Conservation (phyloP, 139 green algal genomes). For the Bryopsis sp. region DNA sequence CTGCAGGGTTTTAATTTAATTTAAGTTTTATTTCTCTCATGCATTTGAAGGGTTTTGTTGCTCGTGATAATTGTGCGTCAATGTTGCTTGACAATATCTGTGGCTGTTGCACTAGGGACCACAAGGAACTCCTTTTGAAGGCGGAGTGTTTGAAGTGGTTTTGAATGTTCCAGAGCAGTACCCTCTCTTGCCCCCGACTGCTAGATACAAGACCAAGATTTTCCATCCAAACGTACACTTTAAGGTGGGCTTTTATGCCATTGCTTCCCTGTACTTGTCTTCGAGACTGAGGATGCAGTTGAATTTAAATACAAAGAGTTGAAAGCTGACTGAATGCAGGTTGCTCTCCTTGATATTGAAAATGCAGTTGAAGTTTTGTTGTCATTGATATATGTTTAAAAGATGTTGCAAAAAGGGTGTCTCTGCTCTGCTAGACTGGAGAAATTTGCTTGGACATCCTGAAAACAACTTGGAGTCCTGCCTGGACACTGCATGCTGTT, state of each 20-base stretch:
- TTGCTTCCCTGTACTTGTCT: background rate
- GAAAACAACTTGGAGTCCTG: slow-evolving; percentile 87
- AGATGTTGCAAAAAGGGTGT: background rate
- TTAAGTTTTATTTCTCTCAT: no score
- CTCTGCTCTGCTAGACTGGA: slow-evolving; percentile 60
- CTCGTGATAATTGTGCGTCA: no score
- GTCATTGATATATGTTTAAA: no score
- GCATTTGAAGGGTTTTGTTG: no score
- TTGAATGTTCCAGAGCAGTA: slow-evolving; percentile 86
- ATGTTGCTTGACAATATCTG: slow-evolving; percentile 12
- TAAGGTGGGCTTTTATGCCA: slow-evolving; percentile 45
- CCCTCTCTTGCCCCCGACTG: slow-evolving; percentile 65
- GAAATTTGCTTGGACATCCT: slow-evolving; percentile 96
- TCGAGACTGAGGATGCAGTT: background rate
- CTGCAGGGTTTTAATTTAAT: no score
- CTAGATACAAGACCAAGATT: slow-evolving; percentile 75
- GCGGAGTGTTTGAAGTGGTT: slow-evolving; percentile 67
- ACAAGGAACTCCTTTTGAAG: slow-evolving; percentile 75
- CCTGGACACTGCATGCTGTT: slow-evolving; percentile 86
- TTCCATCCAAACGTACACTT: slow-evolving; percentile 96
- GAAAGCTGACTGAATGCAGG: no score
- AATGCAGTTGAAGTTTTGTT: no score
- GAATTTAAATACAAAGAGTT: no score
- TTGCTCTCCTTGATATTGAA: no score
- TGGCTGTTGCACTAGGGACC: slow-evolving; percentile 65